Conservation (phyloP, 805 yeast genomes). For the Nakazawaea pomicola region DNA sequence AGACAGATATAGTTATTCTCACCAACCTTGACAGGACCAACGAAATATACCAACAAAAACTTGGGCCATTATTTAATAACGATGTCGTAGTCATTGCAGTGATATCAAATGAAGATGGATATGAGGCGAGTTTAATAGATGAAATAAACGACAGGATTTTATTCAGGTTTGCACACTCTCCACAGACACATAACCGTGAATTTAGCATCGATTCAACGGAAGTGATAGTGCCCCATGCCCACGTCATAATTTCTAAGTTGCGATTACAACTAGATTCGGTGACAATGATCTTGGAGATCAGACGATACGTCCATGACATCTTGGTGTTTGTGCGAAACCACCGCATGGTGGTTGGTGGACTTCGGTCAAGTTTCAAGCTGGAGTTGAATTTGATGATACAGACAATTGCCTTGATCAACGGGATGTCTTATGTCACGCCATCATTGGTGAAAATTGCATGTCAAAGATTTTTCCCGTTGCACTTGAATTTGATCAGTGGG, state of each 20-base stretch:
- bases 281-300: slow-evolving; percentile 43
- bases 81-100: slow-evolving; percentile 20
- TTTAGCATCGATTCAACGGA: neutral
- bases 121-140: slow-evolving; percentile 17
- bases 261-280: slow-evolving; percentile 20
- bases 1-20: slow-evolving; percentile 13
- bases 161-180: slow-evolving; percentile 28
- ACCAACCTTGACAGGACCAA: slow-evolving; percentile 13
- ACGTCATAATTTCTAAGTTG: neutral
- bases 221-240: too few species aligned
- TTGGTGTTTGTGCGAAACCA: slow-evolving; percentile 48
- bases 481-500: slow-evolving; percentile 30
- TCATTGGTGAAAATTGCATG: slow-evolving; percentile 46
- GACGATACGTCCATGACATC: slow-evolving; percentile 52
- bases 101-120: slow-evolving; percentile 16
- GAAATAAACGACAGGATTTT: slow-evolving; percentile 23
- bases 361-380: slow-evolving; percentile 39
- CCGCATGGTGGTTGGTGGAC: slow-evolving; percentile 47
- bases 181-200: slow-evolving; percentile 15
- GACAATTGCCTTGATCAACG: slow-evolving; percentile 37
- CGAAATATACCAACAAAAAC: slow-evolving; percentile 1
- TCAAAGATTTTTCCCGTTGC: slow-evolving; percentile 42
- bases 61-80: slow-evolving; percentile 9
- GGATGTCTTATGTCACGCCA: slow-evolving; percentile 44
- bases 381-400: slow-evolving; percentile 38